phyloP scores from a whole-genome alignment of 805 yeast genomes.

The Metschnikowia dekortorum region DNA sequence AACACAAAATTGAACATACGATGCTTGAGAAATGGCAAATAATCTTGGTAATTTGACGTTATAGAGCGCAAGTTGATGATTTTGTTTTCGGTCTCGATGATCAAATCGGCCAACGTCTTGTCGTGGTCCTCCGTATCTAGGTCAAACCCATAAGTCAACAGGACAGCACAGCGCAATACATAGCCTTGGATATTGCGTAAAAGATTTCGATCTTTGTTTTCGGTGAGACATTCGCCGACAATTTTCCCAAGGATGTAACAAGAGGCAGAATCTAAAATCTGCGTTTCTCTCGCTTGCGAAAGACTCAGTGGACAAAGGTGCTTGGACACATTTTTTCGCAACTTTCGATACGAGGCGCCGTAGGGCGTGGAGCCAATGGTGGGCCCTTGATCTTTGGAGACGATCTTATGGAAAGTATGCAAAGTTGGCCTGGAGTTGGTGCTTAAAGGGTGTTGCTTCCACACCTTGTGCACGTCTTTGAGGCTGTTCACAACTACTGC shows the following conservation, averaged over 20 bases:
- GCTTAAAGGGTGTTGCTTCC: conserved; percentile 45
- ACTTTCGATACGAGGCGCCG: conserved; percentile 41
- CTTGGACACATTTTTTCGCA: conserved; percentile 47
- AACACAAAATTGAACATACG: conserved; percentile 17
- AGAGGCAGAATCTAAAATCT: conserved; percentile 38
- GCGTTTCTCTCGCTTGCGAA: conserved; percentile 27
- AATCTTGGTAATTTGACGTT: conserved; percentile 51
- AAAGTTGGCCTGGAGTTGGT: conserved; percentile 64
- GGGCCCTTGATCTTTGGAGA: conserved; percentile 51
- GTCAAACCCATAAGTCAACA: conserved; percentile 48
- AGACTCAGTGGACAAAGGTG: conserved; percentile 32
- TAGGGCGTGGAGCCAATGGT: conserved; percentile 66
- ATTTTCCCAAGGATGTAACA: conserved; percentile 18
- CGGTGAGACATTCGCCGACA: neutral
- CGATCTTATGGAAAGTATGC: conserved; percentile 63
- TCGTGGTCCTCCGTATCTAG: conserved; percentile 41
- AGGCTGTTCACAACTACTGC: conserved; percentile 67
- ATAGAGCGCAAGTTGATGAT: conserved; percentile 58
- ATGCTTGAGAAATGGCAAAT: conserved; percentile 42
- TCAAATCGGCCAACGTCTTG: conserved; percentile 42
- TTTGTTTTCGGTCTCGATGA: conserved; percentile 50
- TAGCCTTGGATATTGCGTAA: conserved; percentile 44
- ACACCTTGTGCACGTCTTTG: conserved; percentile 48
- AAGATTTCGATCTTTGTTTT: conserved; percentile 34
- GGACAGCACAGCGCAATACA: conserved; percentile 47